A percentile compares a stretch with the other conserved stretches of the same genome.
Evolutionary conservation across 768 basidiomycete genomes (phyloP).

Genomic region (Holtermannia corniformis): DNA sequence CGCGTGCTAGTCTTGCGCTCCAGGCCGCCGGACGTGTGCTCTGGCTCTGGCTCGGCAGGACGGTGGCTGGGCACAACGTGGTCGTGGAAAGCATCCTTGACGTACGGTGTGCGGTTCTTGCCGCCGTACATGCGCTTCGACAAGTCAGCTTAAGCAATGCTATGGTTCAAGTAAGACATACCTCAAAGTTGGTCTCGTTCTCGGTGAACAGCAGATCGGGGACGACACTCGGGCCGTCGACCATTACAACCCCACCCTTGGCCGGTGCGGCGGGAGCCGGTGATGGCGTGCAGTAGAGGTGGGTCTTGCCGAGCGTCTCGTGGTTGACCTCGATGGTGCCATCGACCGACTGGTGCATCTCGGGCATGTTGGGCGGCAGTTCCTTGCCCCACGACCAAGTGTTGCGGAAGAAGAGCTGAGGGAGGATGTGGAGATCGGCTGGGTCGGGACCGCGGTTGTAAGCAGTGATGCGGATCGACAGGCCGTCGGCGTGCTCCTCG

Average conservation of each 20-base stretch:
- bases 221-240: slow-evolving; percentile 56
- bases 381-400: slow-evolving; percentile 85
- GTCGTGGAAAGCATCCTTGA: slow-evolving; percentile 98
- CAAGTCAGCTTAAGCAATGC: not conserved
- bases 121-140: slow-evolving; percentile 71
- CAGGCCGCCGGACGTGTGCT: slow-evolving; percentile 12
- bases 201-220: slow-evolving; percentile 90
- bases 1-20: slow-evolving; percentile 10
- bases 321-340: slow-evolving; percentile 53
- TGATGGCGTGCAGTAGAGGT: slow-evolving; percentile 81
- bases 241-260: slow-evolving; percentile 50
- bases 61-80: slow-evolving; percentile 85
- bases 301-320: slow-evolving; percentile 60
- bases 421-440: slow-evolving; percentile 85
- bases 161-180: slow-evolving; percentile 1
- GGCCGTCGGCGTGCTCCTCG: slow-evolving; percentile 73
- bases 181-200: slow-evolving; percentile 88
- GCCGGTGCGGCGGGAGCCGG: slow-evolving; percentile 75
- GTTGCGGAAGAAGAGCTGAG: slow-evolving; percentile 95
- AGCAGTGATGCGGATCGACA: slow-evolving; percentile 86
- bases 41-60: slow-evolving; percentile 44
- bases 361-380: slow-evolving; percentile 40
- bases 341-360: slow-evolving; percentile 40
- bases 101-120: slow-evolving; percentile 67
- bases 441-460: slow-evolving; percentile 96